These are phyloP conservation scores for Penicillium tannophilum DNA, from an alignment of 495 filamentous ascomycete genomes.

Conservation along the genomic window DNA sequence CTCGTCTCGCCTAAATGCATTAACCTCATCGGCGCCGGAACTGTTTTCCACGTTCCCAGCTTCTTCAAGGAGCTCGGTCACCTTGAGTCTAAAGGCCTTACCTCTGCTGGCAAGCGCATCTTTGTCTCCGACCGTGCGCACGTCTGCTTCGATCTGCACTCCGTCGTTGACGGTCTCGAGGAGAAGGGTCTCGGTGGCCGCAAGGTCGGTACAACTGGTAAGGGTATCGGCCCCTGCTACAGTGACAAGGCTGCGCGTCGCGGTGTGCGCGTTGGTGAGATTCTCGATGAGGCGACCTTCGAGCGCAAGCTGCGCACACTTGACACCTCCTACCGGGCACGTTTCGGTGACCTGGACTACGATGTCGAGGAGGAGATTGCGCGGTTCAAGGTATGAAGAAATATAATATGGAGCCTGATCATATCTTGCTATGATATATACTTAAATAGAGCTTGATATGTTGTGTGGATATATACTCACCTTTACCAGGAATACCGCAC, in stretches of 20 bases:
- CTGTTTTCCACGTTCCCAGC: conserved; percentile 79
- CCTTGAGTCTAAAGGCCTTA: conserved; percentile 71
- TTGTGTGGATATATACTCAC: not conserved
- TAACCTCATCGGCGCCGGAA: conserved; percentile 85
- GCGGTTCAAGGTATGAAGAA: conserved; percentile 54
- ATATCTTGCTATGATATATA: not conserved
- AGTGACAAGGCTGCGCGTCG: conserved; percentile 76
- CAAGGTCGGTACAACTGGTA: conserved; percentile 60
- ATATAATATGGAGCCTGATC: not conserved
- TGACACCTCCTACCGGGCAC: conserved; percentile 65
- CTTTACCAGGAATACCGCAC: conserved; percentile 60
- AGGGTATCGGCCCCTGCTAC: conserved; percentile 80
- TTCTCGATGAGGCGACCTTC: conserved; percentile 72
- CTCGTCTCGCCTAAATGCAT: conserved; percentile 74
- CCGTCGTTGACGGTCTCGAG: conserved; percentile 77
- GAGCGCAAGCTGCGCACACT: conserved; percentile 72
- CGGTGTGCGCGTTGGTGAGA: conserved; percentile 73
- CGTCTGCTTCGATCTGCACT: conserved; percentile 82
- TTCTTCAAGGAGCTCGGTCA: conserved; percentile 86
- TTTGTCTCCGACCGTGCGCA: conserved; percentile 82
- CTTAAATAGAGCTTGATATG: not conserved
- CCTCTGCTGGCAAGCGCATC: conserved; percentile 64
- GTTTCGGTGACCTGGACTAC: conserved; percentile 77
- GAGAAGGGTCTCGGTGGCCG: conserved; percentile 73
- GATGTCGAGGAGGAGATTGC: conserved; percentile 79